These are phyloP conservation scores for Schwanniomyces etchellsii DNA, from an alignment of 1,139 yeast species.

Conservation along the genomic window DNA sequence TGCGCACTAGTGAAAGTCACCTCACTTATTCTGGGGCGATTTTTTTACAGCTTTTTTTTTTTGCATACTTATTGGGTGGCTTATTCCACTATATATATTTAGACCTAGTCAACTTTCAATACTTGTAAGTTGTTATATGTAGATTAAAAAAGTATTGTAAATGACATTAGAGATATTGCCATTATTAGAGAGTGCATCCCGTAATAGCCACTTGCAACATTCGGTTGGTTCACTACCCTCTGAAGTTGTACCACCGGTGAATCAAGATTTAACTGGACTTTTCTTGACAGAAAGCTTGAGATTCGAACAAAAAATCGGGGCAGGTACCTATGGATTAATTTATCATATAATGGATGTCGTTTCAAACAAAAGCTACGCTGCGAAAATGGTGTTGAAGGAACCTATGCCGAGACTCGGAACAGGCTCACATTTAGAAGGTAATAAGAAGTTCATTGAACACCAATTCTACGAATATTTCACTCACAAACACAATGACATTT, in stretches of 20 bases:
- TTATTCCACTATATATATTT: no score
- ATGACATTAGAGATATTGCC: no score
- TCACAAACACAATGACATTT: constrained; percentile 10
- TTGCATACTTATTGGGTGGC: no score
- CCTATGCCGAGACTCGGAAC: constrained; percentile 16
- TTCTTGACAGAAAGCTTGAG: constrained; percentile 14
- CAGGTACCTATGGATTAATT: constrained; percentile 87
- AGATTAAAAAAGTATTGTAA: no score
- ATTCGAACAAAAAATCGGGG: constrained; percentile 60
- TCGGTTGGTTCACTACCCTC: no score
- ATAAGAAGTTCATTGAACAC: constrained; percentile 28
- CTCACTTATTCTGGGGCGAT: not conserved
- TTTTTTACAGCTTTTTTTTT: no score
- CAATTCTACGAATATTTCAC: constrained; percentile 26
- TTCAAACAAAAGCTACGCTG: constrained; percentile 54
- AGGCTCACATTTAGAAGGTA: constrained; percentile 20
- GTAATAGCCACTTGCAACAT: no score
- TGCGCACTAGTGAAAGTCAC: not conserved
- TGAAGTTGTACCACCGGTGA: no score
- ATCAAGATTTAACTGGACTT: constrained; percentile 23
- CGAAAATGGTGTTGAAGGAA: constrained; percentile 64
- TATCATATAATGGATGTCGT: constrained; percentile 58
- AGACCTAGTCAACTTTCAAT: no score
- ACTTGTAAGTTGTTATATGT: no score
- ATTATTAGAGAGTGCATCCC: no score